A percentile compares a stretch with the other conserved stretches of the same genome.
Evolutionary conservation across 371 early-diverging fungal genomes (phyloP).

Genomic region (Mortierella polycephala): DNA sequence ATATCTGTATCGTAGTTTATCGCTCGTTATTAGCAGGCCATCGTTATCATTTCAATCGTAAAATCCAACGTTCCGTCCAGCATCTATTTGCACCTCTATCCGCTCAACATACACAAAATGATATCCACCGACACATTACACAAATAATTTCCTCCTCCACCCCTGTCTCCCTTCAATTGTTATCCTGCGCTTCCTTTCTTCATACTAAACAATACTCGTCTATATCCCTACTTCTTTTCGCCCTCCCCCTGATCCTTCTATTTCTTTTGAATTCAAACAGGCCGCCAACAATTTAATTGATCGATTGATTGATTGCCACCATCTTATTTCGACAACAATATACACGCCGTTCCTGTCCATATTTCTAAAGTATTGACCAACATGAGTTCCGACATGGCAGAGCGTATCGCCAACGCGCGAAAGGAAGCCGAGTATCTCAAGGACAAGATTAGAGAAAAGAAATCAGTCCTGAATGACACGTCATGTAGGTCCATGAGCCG

Average conservation of each 20-base stretch:
- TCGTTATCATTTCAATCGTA: no score
- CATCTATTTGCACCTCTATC: no score
- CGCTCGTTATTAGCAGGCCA: no score
- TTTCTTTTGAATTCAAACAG: not conserved
- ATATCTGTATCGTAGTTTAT: no score
- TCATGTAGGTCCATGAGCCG: constrained; percentile 75
- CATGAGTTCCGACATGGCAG: constrained; percentile 86
- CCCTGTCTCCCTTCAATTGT: not conserved
- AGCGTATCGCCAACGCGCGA: constrained; percentile 89
- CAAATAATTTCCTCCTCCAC: not conserved
- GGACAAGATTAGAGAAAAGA: constrained; percentile 94
- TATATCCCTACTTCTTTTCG: not conserved
- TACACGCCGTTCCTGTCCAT: not conserved
- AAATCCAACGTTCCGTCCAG: no score
- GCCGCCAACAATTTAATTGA: not conserved
- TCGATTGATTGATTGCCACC: not conserved
- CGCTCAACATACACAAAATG: no score
- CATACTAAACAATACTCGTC: not conserved
- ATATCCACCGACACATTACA: no score
- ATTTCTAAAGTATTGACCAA: constrained; percentile 2
- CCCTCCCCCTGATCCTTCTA: not conserved
- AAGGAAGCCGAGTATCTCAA: constrained; percentile 96
- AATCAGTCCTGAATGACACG: constrained; percentile 93
- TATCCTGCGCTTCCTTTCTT: not conserved
- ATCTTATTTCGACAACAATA: not conserved